These are phyloP conservation scores for Xylaria intraflava DNA, from an alignment of 495 filamentous ascomycete genomes.

Conservation along the genomic window DNA sequence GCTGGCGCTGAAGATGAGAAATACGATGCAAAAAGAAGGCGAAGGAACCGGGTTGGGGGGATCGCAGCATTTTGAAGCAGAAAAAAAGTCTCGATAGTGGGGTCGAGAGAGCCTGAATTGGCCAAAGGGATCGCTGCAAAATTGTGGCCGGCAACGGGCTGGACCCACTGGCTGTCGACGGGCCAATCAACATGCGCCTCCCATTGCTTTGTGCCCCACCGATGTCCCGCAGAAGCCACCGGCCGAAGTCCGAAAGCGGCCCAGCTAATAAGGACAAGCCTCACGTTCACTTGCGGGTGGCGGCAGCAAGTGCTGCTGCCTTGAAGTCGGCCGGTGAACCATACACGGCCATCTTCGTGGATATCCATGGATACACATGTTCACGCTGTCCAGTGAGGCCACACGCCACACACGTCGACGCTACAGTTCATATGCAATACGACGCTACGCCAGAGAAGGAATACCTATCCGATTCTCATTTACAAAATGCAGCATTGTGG, in stretches of 20 bases:
- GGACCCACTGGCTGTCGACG: background rate
- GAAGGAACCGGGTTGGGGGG: background rate
- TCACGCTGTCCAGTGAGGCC: too few species aligned
- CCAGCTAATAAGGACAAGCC: too few species aligned
- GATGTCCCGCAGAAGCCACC: background rate
- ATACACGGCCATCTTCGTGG: too few species aligned
- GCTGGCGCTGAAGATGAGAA: constrained; percentile 2
- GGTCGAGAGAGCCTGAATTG: constrained; percentile 9
- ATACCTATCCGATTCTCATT: too few species aligned
- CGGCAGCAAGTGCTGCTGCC: too few species aligned
- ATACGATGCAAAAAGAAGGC: constrained; percentile 10
- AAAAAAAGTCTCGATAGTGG: constrained; percentile 11
- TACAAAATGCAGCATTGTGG: too few species aligned
- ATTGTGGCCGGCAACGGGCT: background rate
- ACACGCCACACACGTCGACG: too few species aligned
- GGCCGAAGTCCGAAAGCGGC: constrained; percentile 10
- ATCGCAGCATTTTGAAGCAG: constrained; percentile 2
- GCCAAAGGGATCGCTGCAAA: background rate
- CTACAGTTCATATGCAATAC: too few species aligned
- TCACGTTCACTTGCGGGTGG: too few species aligned
- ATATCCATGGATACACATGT: too few species aligned
- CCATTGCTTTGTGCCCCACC: background rate
- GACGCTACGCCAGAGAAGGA: too few species aligned
- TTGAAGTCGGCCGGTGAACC: too few species aligned
- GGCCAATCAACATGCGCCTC: background rate